Conservation (phyloP, 805 yeast genomes). For the Wickerhamomyces chaumierensis region DNA sequence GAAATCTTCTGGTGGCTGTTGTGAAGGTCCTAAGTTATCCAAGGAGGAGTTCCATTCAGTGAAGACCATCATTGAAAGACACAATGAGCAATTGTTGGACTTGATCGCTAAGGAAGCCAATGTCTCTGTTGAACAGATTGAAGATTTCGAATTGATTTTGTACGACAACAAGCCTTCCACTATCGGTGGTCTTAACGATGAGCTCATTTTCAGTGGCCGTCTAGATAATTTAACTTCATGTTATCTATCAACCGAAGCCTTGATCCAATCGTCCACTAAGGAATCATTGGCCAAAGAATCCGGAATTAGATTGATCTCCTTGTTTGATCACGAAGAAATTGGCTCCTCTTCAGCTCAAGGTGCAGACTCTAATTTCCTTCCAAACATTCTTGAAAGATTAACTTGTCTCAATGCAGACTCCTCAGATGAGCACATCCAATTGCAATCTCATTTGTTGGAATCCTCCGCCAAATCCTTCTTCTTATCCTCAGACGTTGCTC, state of each 20-base stretch:
- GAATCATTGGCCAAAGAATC: conserved; percentile 28
- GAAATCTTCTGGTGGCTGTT: conserved; percentile 27
- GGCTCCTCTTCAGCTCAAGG: conserved; percentile 95
- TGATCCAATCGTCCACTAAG: conserved; percentile 38
- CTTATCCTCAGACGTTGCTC: conserved; percentile 92
- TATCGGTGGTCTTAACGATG: conserved; percentile 83
- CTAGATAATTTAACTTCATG: conserved; percentile 87
- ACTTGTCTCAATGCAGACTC: conserved; percentile 30
- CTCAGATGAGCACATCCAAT: conserved; percentile 16
- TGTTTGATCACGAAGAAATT: conserved; percentile 93
- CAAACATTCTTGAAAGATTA: conserved; percentile 63
- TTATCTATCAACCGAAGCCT: conserved; percentile 64
- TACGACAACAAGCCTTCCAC: conserved; percentile 78
- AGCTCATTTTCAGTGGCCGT: conserved; percentile 85
- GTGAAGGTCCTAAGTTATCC: conserved; percentile 35
- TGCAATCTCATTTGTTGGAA: conserved; percentile 34
- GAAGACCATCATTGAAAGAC: conserved; percentile 58
- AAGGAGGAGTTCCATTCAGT: conserved; percentile 54
- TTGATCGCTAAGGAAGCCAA: conserved; percentile 56
- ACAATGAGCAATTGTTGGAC: conserved; percentile 58
- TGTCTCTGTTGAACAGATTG: conserved; percentile 45
- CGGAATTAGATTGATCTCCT: conserved; percentile 63
- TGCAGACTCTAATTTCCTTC: conserved; percentile 86
- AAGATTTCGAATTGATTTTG: conserved; percentile 81
- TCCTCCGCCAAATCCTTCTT: conserved; percentile 72